A percentile compares a stretch with the other conserved stretches of the same genome.
phyloP scores from a whole-genome alignment of 345 rosid genomes.

The Bruguiera sexangula region DNA sequence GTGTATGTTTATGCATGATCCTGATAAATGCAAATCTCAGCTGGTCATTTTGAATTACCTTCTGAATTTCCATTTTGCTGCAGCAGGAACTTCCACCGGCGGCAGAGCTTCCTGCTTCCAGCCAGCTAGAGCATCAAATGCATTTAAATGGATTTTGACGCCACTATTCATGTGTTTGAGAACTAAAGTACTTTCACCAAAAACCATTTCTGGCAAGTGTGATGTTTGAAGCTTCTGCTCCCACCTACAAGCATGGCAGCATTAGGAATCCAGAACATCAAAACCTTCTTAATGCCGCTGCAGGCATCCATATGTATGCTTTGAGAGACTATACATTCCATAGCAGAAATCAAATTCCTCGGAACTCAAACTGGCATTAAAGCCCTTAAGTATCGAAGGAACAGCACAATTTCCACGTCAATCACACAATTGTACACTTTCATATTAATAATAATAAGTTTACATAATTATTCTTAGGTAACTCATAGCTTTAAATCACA shows the following conservation, averaged over 20 bases:
- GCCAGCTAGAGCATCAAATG: conserved; percentile 78
- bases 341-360: background rate
- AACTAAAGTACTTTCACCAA: conserved; percentile 73
- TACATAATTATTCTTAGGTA: too few species aligned
- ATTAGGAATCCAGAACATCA: background rate
- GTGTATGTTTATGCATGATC: background rate
- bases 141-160: conserved; percentile 65
- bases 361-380: too few species aligned
- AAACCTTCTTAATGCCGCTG: background rate
- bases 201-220: conserved; percentile 89
- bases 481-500: background rate
- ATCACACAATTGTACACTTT: background rate
- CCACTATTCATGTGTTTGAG: conserved; percentile 57
- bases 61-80: conserved; percentile 88
- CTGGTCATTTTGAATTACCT: conserved; percentile 38
- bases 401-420: background rate
- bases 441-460: background rate
- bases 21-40: background rate
- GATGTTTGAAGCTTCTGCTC: conserved; percentile 72
- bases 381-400: background rate
- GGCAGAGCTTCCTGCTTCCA: conserved; percentile 88
- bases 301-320: background rate
- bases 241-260: conserved; percentile 54
- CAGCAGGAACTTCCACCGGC: conserved; percentile 95
- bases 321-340: background rate